Evolutionary conservation across 495 filamentous ascomycete genomes (phyloP), one percentile per base, ranked within the genome.

Genomic region (Neurospora pannonica): DNA sequence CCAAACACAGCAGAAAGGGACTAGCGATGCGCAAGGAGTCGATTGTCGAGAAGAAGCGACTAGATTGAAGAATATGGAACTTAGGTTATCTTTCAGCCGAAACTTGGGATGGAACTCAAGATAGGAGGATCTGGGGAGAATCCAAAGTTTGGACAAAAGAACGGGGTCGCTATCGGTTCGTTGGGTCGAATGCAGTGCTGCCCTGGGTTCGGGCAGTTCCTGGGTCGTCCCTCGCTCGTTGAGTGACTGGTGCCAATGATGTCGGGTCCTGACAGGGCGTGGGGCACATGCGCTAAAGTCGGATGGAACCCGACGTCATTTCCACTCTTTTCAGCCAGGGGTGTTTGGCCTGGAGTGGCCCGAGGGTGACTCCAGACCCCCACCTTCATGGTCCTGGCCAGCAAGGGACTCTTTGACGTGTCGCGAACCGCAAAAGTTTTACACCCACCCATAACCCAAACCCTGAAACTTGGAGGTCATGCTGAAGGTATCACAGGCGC

Each of bases 231-330:
- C 28, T 67, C 54, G 24, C 54, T 67, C 54, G 28, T 62, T 1
- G 28, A 34, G 54, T 67, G 54, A 34, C 54, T 36, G 15, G 54
- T 62, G 5, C 39, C 71, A 28, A 48, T 72, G 71, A 72, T 72
- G 71, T 72, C 40, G 24, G 42, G 74, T 72, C 74, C 74, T 72
- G 71, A 69, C 31, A 62, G 37, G 71, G 72, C 73, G 75, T 71
- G 75, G 75, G 73, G 72, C 72, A 54, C 54, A 67, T 42, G 72
- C 72, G 72, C 67, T 70, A 19, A 38, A 21, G 38, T 40, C 46
- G 19, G n/a, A n/a, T 54, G 70, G 71, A 28, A 38, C 60, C 21
- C 54, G 71, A 71, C 46, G 75, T 76, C 75, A 76, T 73, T 70
- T 73, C 73, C 75, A 75, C 28, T 34, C 54, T 67, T 67, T 67